Percentiles rank a stretch among this genome's conserved stretches.
Evolutionary conservation across 2,329 filamentous ascomycete genomes (phyloP).

Genomic region (Zarea fungicola): DNA sequence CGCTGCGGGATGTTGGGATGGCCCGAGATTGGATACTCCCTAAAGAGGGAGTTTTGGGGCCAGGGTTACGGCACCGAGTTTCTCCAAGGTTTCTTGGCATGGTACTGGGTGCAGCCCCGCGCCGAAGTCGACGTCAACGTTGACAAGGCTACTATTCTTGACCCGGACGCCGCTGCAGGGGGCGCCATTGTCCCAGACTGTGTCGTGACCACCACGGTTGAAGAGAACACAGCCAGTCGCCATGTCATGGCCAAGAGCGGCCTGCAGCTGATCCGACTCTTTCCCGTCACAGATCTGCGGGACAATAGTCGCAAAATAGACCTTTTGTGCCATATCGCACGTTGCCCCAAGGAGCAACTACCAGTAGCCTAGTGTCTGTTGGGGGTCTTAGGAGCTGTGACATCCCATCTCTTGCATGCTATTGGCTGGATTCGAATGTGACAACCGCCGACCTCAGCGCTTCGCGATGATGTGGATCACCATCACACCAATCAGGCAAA

Average conservation of each 20-base stretch:
- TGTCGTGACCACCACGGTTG: constrained; percentile 38
- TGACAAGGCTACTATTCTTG: constrained; percentile 24
- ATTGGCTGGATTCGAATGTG: neutral
- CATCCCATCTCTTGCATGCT: neutral
- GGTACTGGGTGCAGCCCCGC: constrained; percentile 40
- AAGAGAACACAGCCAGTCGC: constrained; percentile 42
- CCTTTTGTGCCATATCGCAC: constrained; percentile 7
- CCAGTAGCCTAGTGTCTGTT: neutral
- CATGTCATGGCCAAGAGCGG: constrained; percentile 48
- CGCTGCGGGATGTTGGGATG: constrained; percentile 31
- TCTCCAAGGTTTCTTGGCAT: constrained; percentile 34
- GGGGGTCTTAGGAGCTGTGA: neutral
- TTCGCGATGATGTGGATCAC: constrained; percentile 12
- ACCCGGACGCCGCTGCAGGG: constrained; percentile 5
- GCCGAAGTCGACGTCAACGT: constrained; percentile 32
- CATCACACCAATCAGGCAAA: constrained; percentile 9
- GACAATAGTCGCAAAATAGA: constrained; percentile 1
- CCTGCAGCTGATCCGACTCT: constrained; percentile 38
- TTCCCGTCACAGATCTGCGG: constrained; percentile 18
- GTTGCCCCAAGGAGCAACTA: neutral
- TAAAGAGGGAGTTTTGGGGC: constrained; percentile 43
- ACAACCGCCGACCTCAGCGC: constrained; percentile 12
- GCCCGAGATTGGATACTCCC: constrained; percentile 51
- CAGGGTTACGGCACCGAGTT: constrained; percentile 48
- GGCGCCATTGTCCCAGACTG: constrained; percentile 26